Base-by-base conservation (phyloP, 2,329 filamentous ascomycete species). In the Ophiostoma himal-ulmi region DNA sequence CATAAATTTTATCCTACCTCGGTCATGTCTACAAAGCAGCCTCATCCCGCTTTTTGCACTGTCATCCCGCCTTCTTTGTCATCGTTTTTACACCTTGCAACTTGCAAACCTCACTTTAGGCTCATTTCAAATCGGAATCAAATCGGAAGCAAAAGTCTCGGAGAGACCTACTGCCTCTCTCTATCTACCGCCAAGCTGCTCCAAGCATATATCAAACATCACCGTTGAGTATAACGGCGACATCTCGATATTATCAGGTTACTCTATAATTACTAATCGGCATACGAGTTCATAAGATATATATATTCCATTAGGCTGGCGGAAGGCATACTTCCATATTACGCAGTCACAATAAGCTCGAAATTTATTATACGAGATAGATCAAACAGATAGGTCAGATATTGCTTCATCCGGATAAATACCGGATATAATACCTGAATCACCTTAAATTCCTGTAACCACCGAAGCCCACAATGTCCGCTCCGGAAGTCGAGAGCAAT, bases 401-500 rank as follows among this genome's bases (percentile, higher is more conserved):
- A 48, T 48, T n/a, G 52, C n/a, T 57, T 30, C 22, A 57, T 57
- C 52, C n/a, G 52, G n/a, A 57, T 17, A 11, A 57, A 26, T 22
- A 26, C 22, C 52, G 22, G 52, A 22, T 13, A 57, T 57, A 57
- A 26, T 57, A 57, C n/a, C 13, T 57, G 30, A 30, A 30, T 3
- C 4, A 30, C 30, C 30, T 26, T 17, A 20, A 7, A 48, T 20
- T 8, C 5, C 44, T 20, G 6, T 14, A 48, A 57, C 22, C 13
- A 8, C 52, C 52, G 22, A 26, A 17, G 13, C n/a, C 30, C 22
- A 62, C 26, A 34, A 65, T 65, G 62, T 65, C 62, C 36, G 36
- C 36, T 7, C 62, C 34, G 20, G 10, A n/a, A 26, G 7, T 22
- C 8, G 62, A 65, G 30, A 66, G 73, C 75, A 82, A 84, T 75